phyloP scores from a whole-genome alignment of 306 rosid species.

The Datisca glomerata region DNA sequence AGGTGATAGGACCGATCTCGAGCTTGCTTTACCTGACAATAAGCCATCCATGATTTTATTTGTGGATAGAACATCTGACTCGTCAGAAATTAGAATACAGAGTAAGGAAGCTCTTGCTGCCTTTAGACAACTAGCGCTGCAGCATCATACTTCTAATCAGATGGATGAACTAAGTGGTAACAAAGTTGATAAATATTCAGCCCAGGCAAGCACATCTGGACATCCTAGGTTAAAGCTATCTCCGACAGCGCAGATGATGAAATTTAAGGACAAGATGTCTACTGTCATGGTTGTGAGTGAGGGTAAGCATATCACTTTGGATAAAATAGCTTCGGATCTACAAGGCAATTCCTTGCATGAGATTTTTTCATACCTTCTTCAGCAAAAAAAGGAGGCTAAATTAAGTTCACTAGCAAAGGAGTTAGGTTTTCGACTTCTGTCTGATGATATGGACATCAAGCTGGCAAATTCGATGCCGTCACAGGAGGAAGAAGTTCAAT shows the following conservation, averaged over 20 bases:
- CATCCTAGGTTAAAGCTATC: conserved; percentile 57
- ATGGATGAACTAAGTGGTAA: conserved; percentile 20
- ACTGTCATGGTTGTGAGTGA: conserved; percentile 46
- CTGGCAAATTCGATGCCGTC: conserved; percentile 25
- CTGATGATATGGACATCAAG: conserved; percentile 70
- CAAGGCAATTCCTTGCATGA: conserved; percentile 61
- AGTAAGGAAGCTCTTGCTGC: conserved; percentile 54
- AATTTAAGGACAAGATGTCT: conserved; percentile 50
- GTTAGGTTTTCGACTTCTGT: conserved; percentile 86
- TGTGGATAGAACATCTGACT: conserved; percentile 74
- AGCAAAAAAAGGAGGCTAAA: conserved; percentile 42
- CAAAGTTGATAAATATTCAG: conserved; percentile 22
- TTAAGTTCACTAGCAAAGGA: conserved; percentile 81
- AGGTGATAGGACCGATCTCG: conserved; percentile 34
- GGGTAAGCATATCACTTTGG: conserved; percentile 55
- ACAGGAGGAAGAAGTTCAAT: conserved; percentile 28
- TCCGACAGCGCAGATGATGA: conserved; percentile 32
- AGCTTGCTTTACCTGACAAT: conserved; percentile 55
- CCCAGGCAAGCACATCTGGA: conserved; percentile 25
- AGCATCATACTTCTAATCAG: conserved; percentile 27
- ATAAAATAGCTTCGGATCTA: conserved; percentile 43
- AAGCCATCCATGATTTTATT: conserved; percentile 70
- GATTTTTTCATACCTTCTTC: conserved; percentile 39
- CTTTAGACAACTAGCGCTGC: conserved; percentile 58
- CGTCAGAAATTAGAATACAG: conserved; percentile 38